Base-by-base conservation (phyloP, 371 early-diverging fungal genomes). In the Aphelidium insulamus region DNA sequence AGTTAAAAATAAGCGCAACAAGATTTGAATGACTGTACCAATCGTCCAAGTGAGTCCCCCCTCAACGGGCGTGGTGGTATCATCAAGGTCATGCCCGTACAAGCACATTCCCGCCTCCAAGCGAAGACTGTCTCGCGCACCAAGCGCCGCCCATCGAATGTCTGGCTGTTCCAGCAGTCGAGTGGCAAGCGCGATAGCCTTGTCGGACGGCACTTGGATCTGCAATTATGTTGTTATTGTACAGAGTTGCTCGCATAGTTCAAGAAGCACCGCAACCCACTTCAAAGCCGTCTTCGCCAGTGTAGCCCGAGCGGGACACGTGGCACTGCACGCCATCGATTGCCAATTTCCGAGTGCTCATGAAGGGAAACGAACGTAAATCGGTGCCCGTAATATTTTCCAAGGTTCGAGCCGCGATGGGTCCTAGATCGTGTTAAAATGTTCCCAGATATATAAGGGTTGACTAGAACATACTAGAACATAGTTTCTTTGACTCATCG, bases 271-370 rank as follows among this genome's bases (percentile, higher is more conserved):
- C 17, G 16, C 16, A 21, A 33, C 38, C 32, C 46, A 80, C 77
- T 65, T 95, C 97, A 47, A 95, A 92, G n/a, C 97, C 97, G 54
- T 95, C 97, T 55, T 95, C 97, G 32, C 97, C 97, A 34, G 97
- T 94, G 60, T 95, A 95, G 15, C 97, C 97, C 21, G 82, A 86
- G 26, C 97, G 76, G 24, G 92, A 79, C 21, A 91, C 71, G 43
- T 86, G 86, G 46, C 75, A 76, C 8, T 66, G 66, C 16, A 80
- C 59, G 33, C 84, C 85, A 29, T 59, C 64, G 34, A 92, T 51
- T 4, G 69, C 67, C 50, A 86, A 50, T 38, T 51, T 42, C 33
- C 63, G 56, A 9, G 72, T 74, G 16, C 72, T 69, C 97, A 95
- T 92, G 54, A 95, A 95, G 21, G 65, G 59, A 42, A 91, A 74